Conservation (phyloP, 2,329 filamentous ascomycete genomes). For the Pestalotiopsis sp. region DNA sequence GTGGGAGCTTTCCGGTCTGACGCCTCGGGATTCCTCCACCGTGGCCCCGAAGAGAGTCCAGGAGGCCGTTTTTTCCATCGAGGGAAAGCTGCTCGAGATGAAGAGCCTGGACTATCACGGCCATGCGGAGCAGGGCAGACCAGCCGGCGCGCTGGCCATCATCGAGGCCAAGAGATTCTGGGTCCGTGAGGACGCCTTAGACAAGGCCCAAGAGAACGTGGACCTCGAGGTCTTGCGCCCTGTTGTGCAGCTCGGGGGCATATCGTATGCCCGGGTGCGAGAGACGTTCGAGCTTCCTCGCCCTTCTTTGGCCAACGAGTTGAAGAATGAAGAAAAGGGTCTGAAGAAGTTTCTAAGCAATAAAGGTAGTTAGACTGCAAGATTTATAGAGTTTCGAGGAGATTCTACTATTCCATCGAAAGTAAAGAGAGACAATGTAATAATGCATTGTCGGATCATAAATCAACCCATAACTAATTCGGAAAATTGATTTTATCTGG, state of each 20-base stretch:
- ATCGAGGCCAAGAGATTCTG: constrained; percentile 14
- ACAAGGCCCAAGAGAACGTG: neutral
- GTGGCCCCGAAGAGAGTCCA: constrained; percentile 24
- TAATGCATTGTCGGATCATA: neutral
- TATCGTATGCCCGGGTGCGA: constrained; percentile 7
- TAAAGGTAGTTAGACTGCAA: neutral
- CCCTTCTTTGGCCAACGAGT: neutral
- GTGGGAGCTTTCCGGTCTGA: constrained; percentile 23
- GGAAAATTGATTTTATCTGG: too few species aligned
- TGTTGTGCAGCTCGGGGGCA: constrained; percentile 12
- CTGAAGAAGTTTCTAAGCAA: neutral
- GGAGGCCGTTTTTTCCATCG: constrained; percentile 26
- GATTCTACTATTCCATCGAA: too few species aligned
- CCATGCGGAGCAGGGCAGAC: constrained; percentile 16
- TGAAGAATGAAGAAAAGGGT: neutral
- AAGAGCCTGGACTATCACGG: constrained; percentile 24
- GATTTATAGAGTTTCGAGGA: too few species aligned
- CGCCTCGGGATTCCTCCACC: constrained; percentile 21
- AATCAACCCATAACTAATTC: too few species aligned
- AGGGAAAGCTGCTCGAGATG: constrained; percentile 30
- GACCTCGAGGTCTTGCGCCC: constrained; percentile 10
- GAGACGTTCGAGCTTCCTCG: constrained; percentile 12
- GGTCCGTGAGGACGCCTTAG: constrained; percentile 12
- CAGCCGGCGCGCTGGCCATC: neutral
- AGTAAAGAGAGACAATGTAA: too few species aligned